Conservation (phyloP, 345 rosid species). For the Psidium guajava region DNA sequence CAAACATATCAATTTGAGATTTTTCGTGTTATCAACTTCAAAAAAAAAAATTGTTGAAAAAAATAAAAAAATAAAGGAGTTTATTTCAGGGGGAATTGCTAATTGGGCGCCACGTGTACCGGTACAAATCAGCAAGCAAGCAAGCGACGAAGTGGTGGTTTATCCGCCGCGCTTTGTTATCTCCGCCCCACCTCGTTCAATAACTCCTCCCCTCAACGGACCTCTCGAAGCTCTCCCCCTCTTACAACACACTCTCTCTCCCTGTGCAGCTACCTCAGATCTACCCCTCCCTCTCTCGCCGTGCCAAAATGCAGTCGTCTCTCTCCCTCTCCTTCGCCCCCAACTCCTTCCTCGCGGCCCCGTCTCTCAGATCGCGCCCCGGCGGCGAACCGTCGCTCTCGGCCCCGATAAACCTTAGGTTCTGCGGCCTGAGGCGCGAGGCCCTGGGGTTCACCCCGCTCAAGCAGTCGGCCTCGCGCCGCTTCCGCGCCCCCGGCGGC, state of each 20-base stretch:
- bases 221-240: constrained; percentile 15
- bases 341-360: neutral
- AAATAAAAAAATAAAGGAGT: no score
- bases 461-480: constrained; percentile 4
- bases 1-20: no score
- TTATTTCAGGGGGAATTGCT: neutral
- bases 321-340: constrained; percentile 39
- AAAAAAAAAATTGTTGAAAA: no score
- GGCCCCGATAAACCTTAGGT: constrained; percentile 48
- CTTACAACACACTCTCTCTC: neutral
- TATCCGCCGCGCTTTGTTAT: constrained; percentile 27
- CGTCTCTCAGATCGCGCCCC: constrained; percentile 22
- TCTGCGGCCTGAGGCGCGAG: constrained; percentile 73
- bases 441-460: constrained; percentile 28
- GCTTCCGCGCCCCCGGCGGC: neutral
- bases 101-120: neutral
- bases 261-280: constrained; percentile 6
- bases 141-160: constrained; percentile 12
- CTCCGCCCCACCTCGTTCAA: neutral
- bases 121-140: neutral
- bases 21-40: no score
- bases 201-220: constrained; percentile 16
- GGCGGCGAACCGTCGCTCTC: constrained; percentile 9
- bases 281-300: neutral
- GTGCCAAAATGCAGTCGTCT: constrained; percentile 47